These are phyloP conservation scores for Yarrowia phangngaensis DNA, from an alignment of 805 yeast species.

Conservation along the genomic window DNA sequence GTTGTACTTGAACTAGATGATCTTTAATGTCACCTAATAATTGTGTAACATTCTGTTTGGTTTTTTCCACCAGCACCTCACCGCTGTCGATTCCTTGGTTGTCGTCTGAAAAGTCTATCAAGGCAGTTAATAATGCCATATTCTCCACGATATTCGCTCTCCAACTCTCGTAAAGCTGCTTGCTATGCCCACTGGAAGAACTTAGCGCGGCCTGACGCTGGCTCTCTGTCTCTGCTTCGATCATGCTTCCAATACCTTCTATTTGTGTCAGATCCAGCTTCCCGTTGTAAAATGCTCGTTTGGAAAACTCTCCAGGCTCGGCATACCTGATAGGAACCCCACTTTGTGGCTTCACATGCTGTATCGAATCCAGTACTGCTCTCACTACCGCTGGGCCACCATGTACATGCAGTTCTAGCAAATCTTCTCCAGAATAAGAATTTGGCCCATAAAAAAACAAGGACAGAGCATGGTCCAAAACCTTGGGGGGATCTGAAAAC, in stretches of 20 bases:
- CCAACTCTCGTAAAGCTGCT: slow-evolving; percentile 58
- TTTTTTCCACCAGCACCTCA: slow-evolving; percentile 48
- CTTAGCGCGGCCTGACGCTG: slow-evolving; percentile 73
- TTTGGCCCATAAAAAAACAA: slow-evolving; percentile 66
- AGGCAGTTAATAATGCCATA: slow-evolving; percentile 75
- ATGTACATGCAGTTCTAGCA: slow-evolving; percentile 84
- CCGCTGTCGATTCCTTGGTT: slow-evolving; percentile 70
- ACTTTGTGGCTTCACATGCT: slow-evolving; percentile 44
- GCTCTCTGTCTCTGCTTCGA: slow-evolving; percentile 89
- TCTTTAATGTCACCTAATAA: slow-evolving; percentile 47
- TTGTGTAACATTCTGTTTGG: slow-evolving; percentile 43
- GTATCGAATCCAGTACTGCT: slow-evolving; percentile 55
- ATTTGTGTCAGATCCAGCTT: slow-evolving; percentile 80
- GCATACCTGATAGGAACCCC: slow-evolving; percentile 64
- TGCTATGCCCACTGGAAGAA: slow-evolving; percentile 68
- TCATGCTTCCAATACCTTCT: slow-evolving; percentile 83
- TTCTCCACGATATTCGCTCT: slow-evolving; percentile 58
- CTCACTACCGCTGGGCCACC: slow-evolving; percentile 86
- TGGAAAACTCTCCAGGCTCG: slow-evolving; percentile 88
- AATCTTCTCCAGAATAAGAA: slow-evolving; percentile 90
- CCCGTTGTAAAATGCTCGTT: slow-evolving; percentile 80
- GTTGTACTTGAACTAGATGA: slow-evolving; percentile 37
- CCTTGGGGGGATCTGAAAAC: slow-evolving; percentile 25
- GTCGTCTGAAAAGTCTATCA: slow-evolving; percentile 94
- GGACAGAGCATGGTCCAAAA: slow-evolving; percentile 76